These are phyloP conservation scores for Globisporangium rhizosaccharum DNA, from an alignment of 352 stramenopile genomes.

Conservation along the genomic window DNA sequence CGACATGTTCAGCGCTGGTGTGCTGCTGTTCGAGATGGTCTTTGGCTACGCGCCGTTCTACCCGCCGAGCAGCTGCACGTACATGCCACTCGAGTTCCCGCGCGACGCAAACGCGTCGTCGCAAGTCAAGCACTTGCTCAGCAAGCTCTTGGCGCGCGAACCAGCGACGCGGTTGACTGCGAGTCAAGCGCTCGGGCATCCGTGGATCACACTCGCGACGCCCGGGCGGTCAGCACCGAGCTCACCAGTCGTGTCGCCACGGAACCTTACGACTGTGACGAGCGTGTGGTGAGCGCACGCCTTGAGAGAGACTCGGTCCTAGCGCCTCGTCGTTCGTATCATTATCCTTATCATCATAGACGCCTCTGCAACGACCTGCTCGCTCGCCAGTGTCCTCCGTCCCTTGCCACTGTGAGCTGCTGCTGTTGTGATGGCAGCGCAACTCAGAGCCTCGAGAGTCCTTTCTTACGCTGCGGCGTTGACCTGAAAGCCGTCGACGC, in stretches of 20 bases:
- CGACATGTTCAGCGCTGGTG: slow-evolving; percentile 71
- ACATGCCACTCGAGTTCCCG: slow-evolving; percentile 56
- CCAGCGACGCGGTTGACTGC: slow-evolving; percentile 71
- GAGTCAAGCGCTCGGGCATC: slow-evolving; percentile 71
- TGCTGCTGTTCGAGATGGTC: slow-evolving; percentile 74
- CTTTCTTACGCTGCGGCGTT: neutral
- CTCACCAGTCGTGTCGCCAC: slow-evolving; percentile 23
- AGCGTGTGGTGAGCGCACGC: slow-evolving; percentile 2
- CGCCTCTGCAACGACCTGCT: neutral
- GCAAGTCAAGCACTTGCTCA: slow-evolving; percentile 65
- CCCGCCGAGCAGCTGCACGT: slow-evolving; percentile 56
- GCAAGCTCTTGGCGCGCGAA: slow-evolving; percentile 61
- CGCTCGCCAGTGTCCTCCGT: neutral
- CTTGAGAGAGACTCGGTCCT: neutral
- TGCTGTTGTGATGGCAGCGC: neutral
- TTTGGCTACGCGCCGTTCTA: slow-evolving; percentile 74
- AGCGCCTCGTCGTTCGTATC: neutral
- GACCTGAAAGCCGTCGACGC: slow-evolving; percentile 49
- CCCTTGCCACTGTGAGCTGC: neutral
- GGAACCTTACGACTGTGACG: slow-evolving; percentile 6
- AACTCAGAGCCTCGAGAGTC: neutral
- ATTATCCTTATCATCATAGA: slow-evolving; percentile 2
- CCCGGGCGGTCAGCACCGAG: slow-evolving; percentile 28
- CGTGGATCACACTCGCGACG: slow-evolving; percentile 60
- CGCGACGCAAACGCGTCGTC: slow-evolving; percentile 25